Conservation (phyloP, 495 filamentous ascomycete species). For the Trichoderma orchidacearum region DNA sequence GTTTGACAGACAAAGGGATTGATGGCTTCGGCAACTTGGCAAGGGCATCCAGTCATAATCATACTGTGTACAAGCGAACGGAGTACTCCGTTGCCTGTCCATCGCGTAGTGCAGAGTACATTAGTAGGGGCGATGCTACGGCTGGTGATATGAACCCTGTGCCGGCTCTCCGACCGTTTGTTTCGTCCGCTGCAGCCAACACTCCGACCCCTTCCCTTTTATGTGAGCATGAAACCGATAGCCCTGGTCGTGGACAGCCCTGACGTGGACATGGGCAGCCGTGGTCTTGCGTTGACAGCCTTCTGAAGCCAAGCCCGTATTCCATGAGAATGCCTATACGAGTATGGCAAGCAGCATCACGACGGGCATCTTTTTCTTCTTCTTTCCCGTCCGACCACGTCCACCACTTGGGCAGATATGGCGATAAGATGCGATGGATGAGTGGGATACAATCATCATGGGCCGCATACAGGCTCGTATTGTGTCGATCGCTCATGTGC, state of each 20-base stretch:
- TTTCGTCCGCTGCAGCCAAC: background rate
- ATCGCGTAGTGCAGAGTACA: background rate
- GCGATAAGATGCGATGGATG: background rate
- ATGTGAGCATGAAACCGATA: background rate
- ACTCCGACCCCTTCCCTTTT: background rate
- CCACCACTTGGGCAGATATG: background rate
- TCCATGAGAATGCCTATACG: too few relatives aligned
- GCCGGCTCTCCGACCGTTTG: background rate
- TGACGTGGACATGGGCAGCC: background rate
- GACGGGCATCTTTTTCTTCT: background rate
- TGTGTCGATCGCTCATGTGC: background rate
- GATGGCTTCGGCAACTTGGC: too few relatives aligned
- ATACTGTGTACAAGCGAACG: background rate
- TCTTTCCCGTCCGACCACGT: background rate
- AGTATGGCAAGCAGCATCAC: too few relatives aligned
- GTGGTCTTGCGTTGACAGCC: background rate
- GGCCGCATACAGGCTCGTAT: background rate
- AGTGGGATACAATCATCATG: background rate
- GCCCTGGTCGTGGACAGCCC: background rate
- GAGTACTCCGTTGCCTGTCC: background rate
- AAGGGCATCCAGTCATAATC: background rate
- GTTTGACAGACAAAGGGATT: background rate
- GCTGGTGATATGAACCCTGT: too few relatives aligned
- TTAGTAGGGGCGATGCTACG: background rate
- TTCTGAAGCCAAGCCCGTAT: too few relatives aligned